phyloP scores from a whole-genome alignment of 306 rosid species.

The Boehmeria nivea region DNA sequence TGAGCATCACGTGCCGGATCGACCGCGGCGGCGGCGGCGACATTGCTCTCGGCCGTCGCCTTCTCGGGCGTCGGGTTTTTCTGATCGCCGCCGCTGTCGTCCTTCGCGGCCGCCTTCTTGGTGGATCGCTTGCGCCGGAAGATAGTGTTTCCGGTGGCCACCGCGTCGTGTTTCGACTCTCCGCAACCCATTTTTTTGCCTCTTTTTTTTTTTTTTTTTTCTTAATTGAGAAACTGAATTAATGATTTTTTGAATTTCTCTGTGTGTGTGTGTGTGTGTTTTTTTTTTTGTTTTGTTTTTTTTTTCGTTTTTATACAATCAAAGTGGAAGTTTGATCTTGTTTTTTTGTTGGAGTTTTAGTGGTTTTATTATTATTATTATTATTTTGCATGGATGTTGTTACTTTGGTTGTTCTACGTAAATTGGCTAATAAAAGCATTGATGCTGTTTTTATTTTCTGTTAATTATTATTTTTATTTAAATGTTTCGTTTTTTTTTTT shows the following conservation, averaged over 20 bases:
- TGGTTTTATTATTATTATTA: not conserved
- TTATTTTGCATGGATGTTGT: not conserved
- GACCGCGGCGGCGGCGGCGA: not conserved
- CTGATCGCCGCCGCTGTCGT: conserved; percentile 10
- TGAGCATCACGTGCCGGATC: too few relatives aligned
- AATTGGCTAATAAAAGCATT: not conserved
- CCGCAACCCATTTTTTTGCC: conserved; percentile 63
- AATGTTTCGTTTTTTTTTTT: too few relatives aligned
- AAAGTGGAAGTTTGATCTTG: not conserved
- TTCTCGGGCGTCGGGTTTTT: conserved; percentile 16
- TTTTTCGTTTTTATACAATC: not conserved
- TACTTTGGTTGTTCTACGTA: not conserved
- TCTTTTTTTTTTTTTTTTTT: not conserved
- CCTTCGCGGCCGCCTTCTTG: conserved; percentile 12
- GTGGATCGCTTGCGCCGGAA: conserved; percentile 43
- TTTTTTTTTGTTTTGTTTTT: too few relatives aligned
- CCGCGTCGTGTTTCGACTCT: conserved; percentile 59
- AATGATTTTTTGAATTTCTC: too few relatives aligned
- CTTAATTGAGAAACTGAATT: too few relatives aligned
- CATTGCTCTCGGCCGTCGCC: too few relatives aligned
- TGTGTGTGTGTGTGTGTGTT: too few relatives aligned
- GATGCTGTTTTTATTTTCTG: not conserved
- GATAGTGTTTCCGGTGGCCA: conserved; percentile 51
- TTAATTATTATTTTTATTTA: not conserved
- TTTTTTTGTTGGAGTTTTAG: not conserved